phyloP scores from a whole-genome alignment of 78 protist genomes.

The Creolimax fragrantissima region DNA sequence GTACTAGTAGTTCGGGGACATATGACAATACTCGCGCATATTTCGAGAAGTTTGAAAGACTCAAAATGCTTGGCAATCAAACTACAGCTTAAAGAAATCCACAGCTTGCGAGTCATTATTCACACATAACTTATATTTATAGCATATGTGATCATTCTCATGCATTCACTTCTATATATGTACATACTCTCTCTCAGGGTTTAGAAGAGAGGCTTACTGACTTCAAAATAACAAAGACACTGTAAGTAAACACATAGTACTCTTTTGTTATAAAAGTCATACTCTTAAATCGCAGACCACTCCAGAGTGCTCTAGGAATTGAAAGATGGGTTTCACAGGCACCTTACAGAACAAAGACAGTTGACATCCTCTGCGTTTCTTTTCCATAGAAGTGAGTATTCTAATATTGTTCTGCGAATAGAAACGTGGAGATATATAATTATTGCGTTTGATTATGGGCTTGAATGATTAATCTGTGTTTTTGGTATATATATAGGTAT shows the following conservation, averaged over 20 bases:
- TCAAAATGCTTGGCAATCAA: background rate
- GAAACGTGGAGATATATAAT: background rate
- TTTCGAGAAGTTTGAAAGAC: background rate
- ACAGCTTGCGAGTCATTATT: background rate
- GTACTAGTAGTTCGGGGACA: background rate
- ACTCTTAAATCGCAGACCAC: slow-evolving; percentile 65
- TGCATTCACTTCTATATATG: too few relatives aligned
- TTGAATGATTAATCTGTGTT: background rate
- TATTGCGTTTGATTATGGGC: background rate
- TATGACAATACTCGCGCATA: background rate
- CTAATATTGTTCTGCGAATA: background rate
- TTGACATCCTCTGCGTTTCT: slow-evolving; percentile 63
- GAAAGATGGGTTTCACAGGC: background rate
- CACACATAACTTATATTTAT: background rate
- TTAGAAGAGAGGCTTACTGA: too few relatives aligned
- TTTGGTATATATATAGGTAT: background rate
- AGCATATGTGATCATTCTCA: background rate
- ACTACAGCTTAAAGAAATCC: background rate
- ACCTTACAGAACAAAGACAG: slow-evolving; percentile 37
- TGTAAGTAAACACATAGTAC: slow-evolving; percentile 1
- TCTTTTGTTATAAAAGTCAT: too few relatives aligned
- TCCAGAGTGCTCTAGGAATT: slow-evolving; percentile 30
- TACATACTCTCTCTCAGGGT: background rate
- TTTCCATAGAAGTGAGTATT: slow-evolving; percentile 56
- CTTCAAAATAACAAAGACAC: background rate